Evolutionary conservation across 441 rosid species (phyloP).

Genomic region (California macrophylla): DNA sequence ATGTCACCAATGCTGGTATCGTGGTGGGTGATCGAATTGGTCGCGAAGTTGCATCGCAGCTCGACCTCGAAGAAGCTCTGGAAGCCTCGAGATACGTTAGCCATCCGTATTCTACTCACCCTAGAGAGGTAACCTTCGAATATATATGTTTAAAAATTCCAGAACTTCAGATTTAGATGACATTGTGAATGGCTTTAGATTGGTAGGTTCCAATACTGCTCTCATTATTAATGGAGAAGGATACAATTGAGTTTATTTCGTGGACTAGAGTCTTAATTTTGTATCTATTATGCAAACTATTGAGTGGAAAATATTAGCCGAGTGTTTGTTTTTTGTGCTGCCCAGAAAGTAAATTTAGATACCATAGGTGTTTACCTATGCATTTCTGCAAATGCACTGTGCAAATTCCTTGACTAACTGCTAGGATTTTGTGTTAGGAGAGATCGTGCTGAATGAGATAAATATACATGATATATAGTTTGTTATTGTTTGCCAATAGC

Average conservation of each 20-base stretch:
- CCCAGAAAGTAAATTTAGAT: background rate
- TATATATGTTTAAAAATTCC: background rate
- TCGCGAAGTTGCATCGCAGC: slow-evolving; percentile 65
- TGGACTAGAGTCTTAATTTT: background rate
- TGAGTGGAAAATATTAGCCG: no score
- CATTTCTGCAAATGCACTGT: background rate
- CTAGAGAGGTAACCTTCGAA: slow-evolving; percentile 56
- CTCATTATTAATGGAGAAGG: background rate
- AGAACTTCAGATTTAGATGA: background rate
- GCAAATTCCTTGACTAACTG: background rate
- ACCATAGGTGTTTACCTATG: no score
- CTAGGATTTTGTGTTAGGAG: background rate
- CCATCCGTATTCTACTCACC: slow-evolving; percentile 83
- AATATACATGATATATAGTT: background rate
- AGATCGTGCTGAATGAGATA: background rate
- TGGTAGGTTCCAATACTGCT: background rate
- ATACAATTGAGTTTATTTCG: background rate
- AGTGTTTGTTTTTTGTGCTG: background rate
- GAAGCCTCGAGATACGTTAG: slow-evolving; percentile 87
- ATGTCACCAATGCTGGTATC: slow-evolving; percentile 70
- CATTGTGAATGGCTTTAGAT: background rate
- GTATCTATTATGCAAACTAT: background rate
- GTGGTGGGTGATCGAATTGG: slow-evolving; percentile 67
- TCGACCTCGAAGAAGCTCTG: slow-evolving; percentile 83
- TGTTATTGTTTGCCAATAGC: background rate